phyloP scores from a whole-genome alignment of 345 rosid species.

The Citrus maxima region DNA sequence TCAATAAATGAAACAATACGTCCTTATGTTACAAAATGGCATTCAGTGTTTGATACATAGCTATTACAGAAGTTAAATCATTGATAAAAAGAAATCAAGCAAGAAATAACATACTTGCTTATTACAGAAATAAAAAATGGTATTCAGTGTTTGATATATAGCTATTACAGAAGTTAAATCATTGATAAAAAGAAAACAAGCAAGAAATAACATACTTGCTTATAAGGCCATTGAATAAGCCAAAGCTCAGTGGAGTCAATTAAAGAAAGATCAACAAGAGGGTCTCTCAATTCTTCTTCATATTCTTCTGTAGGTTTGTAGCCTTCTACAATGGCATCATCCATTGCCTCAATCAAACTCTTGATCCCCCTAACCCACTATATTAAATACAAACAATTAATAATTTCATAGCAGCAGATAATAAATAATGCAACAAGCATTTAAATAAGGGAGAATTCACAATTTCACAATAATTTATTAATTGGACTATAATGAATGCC shows the following conservation, averaged over 20 bases:
- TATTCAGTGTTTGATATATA: not conserved
- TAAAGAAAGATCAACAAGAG: conserved; percentile 36
- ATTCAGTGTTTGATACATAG: not conserved
- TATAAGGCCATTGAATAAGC: conserved; percentile 77
- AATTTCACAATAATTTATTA: too few species aligned
- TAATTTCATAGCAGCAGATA: not conserved
- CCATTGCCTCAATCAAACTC: conserved; percentile 22
- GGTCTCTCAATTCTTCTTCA: conserved; percentile 31
- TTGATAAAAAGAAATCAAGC: not conserved
- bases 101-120: conserved; percentile 36
- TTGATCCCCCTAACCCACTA: not conserved
- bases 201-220: conserved; percentile 35
- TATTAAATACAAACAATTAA: not conserved
- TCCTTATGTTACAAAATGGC: not conserved
- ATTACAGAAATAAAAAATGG: not conserved
- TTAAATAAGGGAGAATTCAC: too few species aligned
- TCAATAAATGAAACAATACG: not conserved
- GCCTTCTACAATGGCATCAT: conserved; percentile 2
- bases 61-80: not conserved
- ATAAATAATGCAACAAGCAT: not conserved
- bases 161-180: not conserved
- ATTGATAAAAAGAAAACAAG: not conserved
- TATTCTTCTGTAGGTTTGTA: conserved; percentile 49
- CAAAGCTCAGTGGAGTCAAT: conserved; percentile 58
- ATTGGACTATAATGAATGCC: too few species aligned